Percentiles rank a stretch among this genome's conserved stretches.
Evolutionary conservation across 1,284 basidiomycete species (phyloP).

Genomic region (Anthracocystis walkeri): DNA sequence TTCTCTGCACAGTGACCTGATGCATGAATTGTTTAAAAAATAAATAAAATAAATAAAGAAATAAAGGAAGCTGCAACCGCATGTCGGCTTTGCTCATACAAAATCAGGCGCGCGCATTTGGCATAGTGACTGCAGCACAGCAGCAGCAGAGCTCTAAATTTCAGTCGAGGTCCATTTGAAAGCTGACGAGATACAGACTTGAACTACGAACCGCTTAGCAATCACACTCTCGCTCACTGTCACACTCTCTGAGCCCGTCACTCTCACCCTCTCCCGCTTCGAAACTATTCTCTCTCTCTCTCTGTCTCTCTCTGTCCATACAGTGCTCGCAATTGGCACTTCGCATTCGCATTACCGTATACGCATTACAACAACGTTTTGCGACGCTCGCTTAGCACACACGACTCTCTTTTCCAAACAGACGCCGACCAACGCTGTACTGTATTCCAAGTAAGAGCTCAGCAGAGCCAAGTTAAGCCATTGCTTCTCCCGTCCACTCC

Average conservation of each 20-base stretch:
- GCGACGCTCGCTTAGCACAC: conserved; percentile 32
- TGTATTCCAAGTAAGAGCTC: background rate
- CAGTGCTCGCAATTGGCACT: background rate
- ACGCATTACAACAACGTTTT: background rate
- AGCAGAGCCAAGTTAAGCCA: background rate
- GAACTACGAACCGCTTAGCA: background rate
- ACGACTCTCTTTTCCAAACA: background rate
- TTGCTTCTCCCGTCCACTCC: background rate
- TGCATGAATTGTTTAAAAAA: conserved; percentile 3
- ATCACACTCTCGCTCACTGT: background rate
- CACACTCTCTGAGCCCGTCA: background rate
- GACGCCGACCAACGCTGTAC: conserved; percentile 2
- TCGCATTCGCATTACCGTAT: background rate
- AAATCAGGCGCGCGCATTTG: background rate
- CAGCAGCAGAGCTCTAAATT: background rate
- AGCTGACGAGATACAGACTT: conserved; percentile 8
- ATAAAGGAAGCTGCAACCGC: conserved; percentile 2
- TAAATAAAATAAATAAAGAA: background rate
- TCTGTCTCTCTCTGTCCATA: background rate
- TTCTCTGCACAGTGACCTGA: conserved; percentile 6
- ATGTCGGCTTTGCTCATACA: conserved; percentile 27
- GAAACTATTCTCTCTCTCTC: background rate
- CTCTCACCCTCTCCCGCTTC: background rate
- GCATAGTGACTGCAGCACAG: background rate
- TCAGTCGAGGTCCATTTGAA: background rate